Evolutionary conservation across 1,284 basidiomycete genomes (phyloP), one percentile per base, ranked within the genome.

Genomic region (Mycosarcoma maydis): DNA sequence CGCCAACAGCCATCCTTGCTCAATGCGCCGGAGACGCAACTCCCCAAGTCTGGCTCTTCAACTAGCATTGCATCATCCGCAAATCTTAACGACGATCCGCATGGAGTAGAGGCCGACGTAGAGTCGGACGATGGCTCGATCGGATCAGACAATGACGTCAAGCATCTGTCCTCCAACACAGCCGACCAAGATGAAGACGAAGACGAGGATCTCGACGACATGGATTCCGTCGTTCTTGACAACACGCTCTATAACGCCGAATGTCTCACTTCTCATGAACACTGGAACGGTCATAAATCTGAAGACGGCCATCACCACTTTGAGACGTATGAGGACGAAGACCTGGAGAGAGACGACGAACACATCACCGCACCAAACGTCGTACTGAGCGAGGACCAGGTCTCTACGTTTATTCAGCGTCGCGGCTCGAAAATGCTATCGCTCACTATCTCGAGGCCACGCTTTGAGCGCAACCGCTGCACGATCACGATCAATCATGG

Each of bases 381-480:
- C 38, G 58, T 72, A 17, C 57, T 72, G 5, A 46, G 52, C 26
- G 69, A 72, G 27, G 57, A 66, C 14, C 57, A 70, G 42, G 61
- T 65, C 0, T 54, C 52, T 3, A 51, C 61, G 23, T 57, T 58
- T 34, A 41, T 61, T 14, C 62, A 66, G 47, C 42, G 47, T 9
- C 56, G 55, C 8, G 64, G 54, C 43, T 58, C 62, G 42, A 72
- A 67, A 41, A 54, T 54, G 52, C 38, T 72, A 4, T 48, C 61
- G 6, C 68, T 77, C 7, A 37, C 38, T 22, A 56, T 50, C 4
- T 55, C 66, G 11, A 47, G 93, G 11, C 93, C 95, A 0, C 78
- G 88, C 23, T 98, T 94, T 83, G 90, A 93, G 75, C 87, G 92
- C 51, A 94, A 98, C 80, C 86, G 95, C 19, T 97, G 94, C 82